These are phyloP conservation scores for Boletus insuetus DNA, from an alignment of 768 basidiomycete species.

Conservation along the genomic window DNA sequence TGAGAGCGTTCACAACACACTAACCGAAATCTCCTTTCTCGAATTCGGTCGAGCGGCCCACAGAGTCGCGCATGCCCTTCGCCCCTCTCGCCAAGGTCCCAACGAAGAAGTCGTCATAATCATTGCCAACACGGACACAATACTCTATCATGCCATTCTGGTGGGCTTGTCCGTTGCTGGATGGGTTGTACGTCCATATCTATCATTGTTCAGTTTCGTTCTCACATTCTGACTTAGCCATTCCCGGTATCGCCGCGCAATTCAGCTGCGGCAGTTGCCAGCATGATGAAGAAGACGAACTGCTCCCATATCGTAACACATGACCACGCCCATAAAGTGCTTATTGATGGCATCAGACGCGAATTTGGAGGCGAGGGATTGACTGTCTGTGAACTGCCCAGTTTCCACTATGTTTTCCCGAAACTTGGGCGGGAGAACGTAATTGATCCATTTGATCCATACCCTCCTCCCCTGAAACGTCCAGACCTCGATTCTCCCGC, in stretches of 20 bases:
- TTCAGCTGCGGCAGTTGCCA: neutral
- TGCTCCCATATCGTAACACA: constrained; percentile 21
- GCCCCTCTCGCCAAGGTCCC: neutral
- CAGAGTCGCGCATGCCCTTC: neutral
- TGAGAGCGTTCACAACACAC: constrained; percentile 2
- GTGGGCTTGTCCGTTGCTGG: neutral
- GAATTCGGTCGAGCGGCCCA: constrained; percentile 3
- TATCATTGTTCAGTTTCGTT: neutral
- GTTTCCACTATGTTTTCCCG: constrained; percentile 33
- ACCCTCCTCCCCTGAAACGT: constrained; percentile 1
- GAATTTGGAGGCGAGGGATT: neutral
- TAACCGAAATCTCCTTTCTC: constrained; percentile 19
- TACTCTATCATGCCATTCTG: neutral
- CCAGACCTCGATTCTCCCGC: constrained; percentile 11
- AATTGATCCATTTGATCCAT: constrained; percentile 11
- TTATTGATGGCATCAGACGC: constrained; percentile 10
- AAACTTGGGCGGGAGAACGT: constrained; percentile 23
- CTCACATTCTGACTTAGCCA: neutral
- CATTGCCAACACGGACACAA: neutral
- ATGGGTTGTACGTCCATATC: too few relatives aligned
- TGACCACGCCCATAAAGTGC: neutral
- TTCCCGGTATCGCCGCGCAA: neutral
- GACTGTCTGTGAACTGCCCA: constrained; percentile 10
- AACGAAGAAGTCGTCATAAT: neutral
- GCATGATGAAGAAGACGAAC: neutral